phyloP scores from a whole-genome alignment of 352 stramenopile species.

The Phytopythium chamaehyphon region DNA sequence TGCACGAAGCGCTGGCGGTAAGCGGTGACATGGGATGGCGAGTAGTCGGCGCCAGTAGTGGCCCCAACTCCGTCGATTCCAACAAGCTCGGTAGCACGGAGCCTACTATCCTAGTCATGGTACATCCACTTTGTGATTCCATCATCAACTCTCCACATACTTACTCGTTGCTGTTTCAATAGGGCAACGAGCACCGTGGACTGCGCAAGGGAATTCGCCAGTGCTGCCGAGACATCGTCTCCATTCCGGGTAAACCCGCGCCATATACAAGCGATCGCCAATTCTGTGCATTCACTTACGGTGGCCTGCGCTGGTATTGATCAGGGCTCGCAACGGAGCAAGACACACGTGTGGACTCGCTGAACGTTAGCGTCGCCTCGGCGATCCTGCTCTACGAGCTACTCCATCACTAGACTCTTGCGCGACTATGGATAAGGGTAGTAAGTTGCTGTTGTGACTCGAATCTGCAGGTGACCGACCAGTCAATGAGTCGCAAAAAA shows the following conservation, averaged over 20 bases:
- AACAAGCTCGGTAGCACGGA: slow-evolving; percentile 38
- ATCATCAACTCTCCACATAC: not conserved
- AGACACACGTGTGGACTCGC: slow-evolving; percentile 69
- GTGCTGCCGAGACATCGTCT: slow-evolving; percentile 70
- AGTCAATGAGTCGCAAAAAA: too few species aligned
- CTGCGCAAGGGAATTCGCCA: slow-evolving; percentile 69
- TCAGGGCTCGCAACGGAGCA: slow-evolving; percentile 45
- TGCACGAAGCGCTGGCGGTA: slow-evolving; percentile 64
- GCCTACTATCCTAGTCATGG: slow-evolving; percentile 82
- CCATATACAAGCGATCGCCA: too few species aligned
- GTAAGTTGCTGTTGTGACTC: too few species aligned
- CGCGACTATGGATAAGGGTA: too few species aligned
- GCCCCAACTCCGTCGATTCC: slow-evolving; percentile 62
- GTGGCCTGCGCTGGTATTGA: too few species aligned
- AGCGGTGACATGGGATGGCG: slow-evolving; percentile 68
- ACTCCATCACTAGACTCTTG: slow-evolving; percentile 42
- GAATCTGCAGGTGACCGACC: too few species aligned
- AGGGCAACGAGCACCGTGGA: slow-evolving; percentile 79
- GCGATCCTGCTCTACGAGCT: slow-evolving; percentile 78
- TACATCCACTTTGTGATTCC: slow-evolving; percentile 12
- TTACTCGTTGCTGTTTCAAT: not conserved
- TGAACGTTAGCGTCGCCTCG: slow-evolving; percentile 77
- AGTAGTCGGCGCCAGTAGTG: slow-evolving; percentile 66
- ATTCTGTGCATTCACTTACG: too few species aligned
- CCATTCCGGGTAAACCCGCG: slow-evolving; percentile 70